Conservation (phyloP, 2,329 filamentous ascomycete genomes). For the Ophiosphaerella narmari region DNA sequence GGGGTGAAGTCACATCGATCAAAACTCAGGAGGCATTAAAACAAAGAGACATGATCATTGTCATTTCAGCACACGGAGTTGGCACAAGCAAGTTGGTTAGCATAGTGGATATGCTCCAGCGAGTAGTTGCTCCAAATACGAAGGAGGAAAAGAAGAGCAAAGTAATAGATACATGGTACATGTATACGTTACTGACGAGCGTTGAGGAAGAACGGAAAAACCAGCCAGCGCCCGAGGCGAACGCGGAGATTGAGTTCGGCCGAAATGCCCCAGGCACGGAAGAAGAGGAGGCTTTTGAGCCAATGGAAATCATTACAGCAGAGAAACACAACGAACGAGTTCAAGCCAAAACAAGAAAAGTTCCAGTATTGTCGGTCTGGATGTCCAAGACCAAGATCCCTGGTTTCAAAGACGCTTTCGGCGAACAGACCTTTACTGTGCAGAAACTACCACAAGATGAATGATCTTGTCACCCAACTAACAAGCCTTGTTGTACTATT, state of each 20-base stretch:
- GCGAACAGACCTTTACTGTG: slow-evolving; percentile 20
- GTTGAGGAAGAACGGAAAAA: slow-evolving; percentile 10
- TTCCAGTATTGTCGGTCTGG: slow-evolving; percentile 28
- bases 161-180: slow-evolving; percentile 16
- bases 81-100: slow-evolving; percentile 25
- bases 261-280: neutral
- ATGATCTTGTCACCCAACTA: neutral
- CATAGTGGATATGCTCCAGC: slow-evolving; percentile 23
- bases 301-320: slow-evolving; percentile 11
- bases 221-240: neutral
- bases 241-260: neutral
- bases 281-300: slow-evolving; percentile 21
- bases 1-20: too few species aligned
- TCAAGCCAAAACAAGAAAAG: slow-evolving; percentile 4
- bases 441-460: slow-evolving; percentile 4
- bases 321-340: neutral
- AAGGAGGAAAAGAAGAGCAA: slow-evolving; percentile 1
- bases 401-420: slow-evolving; percentile 20
- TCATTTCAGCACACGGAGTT: slow-evolving; percentile 25
- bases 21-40: slow-evolving; percentile 6
- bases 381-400: slow-evolving; percentile 20
- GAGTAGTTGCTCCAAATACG: slow-evolving; percentile 11
- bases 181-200: slow-evolving; percentile 23
- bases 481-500: too few species aligned
- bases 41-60: slow-evolving; percentile 11